Conservation (phyloP, 805 yeast species). For the Middelhovenomyces tepae region DNA sequence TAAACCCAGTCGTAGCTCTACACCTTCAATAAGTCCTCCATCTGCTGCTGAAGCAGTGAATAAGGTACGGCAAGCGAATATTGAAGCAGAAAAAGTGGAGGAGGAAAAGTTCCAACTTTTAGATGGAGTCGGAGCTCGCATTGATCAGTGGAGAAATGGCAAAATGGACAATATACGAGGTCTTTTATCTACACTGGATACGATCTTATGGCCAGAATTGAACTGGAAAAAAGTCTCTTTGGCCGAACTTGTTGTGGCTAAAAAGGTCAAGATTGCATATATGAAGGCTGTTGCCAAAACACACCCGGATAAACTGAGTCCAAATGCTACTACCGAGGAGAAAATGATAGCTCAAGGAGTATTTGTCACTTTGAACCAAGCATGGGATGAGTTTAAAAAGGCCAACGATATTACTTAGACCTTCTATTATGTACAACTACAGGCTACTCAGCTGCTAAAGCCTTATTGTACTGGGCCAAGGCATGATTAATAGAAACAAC, state of each 20-base stretch:
- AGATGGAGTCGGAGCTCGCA: slow-evolving; percentile 49
- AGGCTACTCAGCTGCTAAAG: no score
- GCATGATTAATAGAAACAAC: slow-evolving; percentile 40
- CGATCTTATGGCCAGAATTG: slow-evolving; percentile 56
- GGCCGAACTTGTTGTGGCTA: slow-evolving; percentile 77
- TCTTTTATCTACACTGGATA: slow-evolving; percentile 58
- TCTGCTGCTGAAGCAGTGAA: slow-evolving; percentile 39
- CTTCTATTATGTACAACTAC: no score
- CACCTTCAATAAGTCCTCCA: slow-evolving; percentile 17
- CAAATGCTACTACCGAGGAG: slow-evolving; percentile 52
- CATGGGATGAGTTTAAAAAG: slow-evolving; percentile 79
- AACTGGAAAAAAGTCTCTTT: slow-evolving; percentile 60
- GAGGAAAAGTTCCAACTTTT: slow-evolving; percentile 50
- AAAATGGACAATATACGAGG: slow-evolving; percentile 77
- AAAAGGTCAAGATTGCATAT: slow-evolving; percentile 77
- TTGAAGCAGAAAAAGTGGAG: slow-evolving; percentile 40
- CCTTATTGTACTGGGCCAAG: slow-evolving; percentile 36
- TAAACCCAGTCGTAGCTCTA: slow-evolving; percentile 7
- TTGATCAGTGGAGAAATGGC: slow-evolving; percentile 60
- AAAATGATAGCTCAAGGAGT: slow-evolving; percentile 82
- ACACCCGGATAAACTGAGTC: slow-evolving; percentile 75
- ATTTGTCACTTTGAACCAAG: slow-evolving; percentile 70
- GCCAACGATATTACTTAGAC: slow-evolving; percentile 38
- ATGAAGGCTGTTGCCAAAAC: slow-evolving; percentile 72
- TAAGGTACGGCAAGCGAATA: slow-evolving; percentile 41